Base-by-base conservation (phyloP, 2,329 filamentous ascomycete genomes). In the Calonectria naviculata region DNA sequence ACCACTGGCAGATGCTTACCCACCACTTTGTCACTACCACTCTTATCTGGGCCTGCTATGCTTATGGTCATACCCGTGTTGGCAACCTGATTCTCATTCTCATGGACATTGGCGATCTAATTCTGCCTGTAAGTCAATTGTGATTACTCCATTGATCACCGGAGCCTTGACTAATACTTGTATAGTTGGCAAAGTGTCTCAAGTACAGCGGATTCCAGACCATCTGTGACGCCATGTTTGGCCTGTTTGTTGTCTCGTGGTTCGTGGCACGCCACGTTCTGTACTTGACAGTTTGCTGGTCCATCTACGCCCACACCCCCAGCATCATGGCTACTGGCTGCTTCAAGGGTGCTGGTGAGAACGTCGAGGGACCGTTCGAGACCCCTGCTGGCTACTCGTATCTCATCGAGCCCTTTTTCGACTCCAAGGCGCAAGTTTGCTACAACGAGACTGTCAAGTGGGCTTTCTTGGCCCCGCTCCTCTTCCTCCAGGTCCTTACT, bases 1-100 rank as follows among this genome's bases (percentile, higher is more conserved):
- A 98, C 79, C 93, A 98, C 84, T 93, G 91, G 85, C 95, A 98
- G 83, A 98, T 98, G 96, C 91, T 98, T 75, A 92, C 91, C 17
- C 96, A 98, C 83, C 96, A 98, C 85, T 90, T 98, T 80, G 92
- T 98, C 81, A 98, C 96, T 24, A 94, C 92, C 79, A 86, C 87
- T 3, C 90, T 98, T 52, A 91, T 98, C 73, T 91, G 91, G 67
- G 89, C 91, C 44, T 95, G 93, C 73, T 98, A 98, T 82, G 90
- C 91, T 75, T 98, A 97, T 82, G 92, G 95, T 80, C 92, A 94
- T 80, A 97, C 93, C 71, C 93, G 94, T 58, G 94, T 98, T 31
- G 95, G 94, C 65, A 96, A 95, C 78, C 88, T 97, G 54, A 95
- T 98, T 70, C 87, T 98, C 64, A 93, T 94, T 65, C 88, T 97